Evolutionary conservation across 306 rosid species (phyloP), one percentile per base, ranked within the genome.

Genomic region (Glycyrrhiza uralensis): DNA sequence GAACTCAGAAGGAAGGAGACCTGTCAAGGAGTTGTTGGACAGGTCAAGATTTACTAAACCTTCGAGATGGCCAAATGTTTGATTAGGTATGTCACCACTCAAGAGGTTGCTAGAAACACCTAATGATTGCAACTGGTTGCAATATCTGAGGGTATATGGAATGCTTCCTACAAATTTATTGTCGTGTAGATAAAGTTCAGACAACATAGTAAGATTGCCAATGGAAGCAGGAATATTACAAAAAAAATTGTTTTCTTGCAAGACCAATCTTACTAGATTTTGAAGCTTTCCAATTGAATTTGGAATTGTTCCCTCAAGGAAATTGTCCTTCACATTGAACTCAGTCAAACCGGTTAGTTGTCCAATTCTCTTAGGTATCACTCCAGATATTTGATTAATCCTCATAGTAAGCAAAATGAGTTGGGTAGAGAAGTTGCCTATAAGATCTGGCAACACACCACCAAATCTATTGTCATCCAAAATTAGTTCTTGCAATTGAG

Each of bases 81-180:
- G 30, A 9, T 42, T 38, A 17, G 82, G 71, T 36, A 67, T 74
- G 49, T 66, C 0, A 7, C 79, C 80, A 51, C 54, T 69, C 14
- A 68, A 68, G 4, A 51, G 50, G 15, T 80, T 74, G 0, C 0
- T 6, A 44, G 15, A 13, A 52, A 18, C 44, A 2, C 0, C 3
- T 50, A 67, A 17, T 17, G 0, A 0, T 13, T 52, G 64, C 77
- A 75, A 44, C 6, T 26, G 5, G 5, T 66, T 69, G 54, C 84
- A 80, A 1, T 54, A 17, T 17, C 36, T 19, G 0, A 80, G n/a
- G 9, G 39, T 36, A 2, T 2, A 6, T 12, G 81, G 81, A 75
- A 80, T 63, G 32, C 18, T 62, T 80, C 84, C 81, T 64, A 69
- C 74, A 4, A 80, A 23, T 6, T 52, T 24, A 28, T 80, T 80